phyloP scores from a whole-genome alignment of 148 eudicot species.

The Silene uniflora region DNA sequence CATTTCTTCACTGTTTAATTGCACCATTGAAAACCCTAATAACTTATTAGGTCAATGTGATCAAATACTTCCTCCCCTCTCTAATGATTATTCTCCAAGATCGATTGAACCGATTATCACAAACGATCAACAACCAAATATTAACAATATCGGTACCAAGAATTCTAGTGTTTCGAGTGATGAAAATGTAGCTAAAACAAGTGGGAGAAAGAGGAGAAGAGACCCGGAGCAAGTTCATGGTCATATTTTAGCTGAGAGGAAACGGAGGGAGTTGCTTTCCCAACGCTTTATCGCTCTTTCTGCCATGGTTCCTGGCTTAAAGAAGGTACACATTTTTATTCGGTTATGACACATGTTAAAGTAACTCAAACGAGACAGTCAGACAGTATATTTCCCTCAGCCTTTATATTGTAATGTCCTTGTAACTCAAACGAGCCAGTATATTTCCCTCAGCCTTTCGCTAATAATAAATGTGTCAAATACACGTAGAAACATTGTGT shows the following conservation, averaged over 20 bases:
- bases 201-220: slow-evolving; percentile 21
- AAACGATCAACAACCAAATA: not conserved
- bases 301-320: slow-evolving; percentile 33
- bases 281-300: slow-evolving; percentile 31
- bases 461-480: no score
- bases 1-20: not conserved
- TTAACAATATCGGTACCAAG: not conserved
- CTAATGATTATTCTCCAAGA: not conserved
- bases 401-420: no score
- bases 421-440: no score
- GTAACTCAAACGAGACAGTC: no score
- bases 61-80: not conserved
- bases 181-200: not conserved
- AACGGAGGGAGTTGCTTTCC: slow-evolving; percentile 24
- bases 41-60: not conserved
- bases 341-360: no score
- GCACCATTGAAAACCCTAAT: not conserved
- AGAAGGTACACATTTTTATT: slow-evolving; percentile 19
- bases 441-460: no score
- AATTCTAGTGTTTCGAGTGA: not conserved
- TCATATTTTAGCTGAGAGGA: slow-evolving; percentile 32
- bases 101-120: not conserved
- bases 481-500: no score
- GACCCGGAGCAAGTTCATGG: slow-evolving; percentile 25
- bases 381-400: no score